These are phyloP conservation scores for Achaetomiella virescens DNA, from an alignment of 495 filamentous ascomycete species.

Conservation along the genomic window DNA sequence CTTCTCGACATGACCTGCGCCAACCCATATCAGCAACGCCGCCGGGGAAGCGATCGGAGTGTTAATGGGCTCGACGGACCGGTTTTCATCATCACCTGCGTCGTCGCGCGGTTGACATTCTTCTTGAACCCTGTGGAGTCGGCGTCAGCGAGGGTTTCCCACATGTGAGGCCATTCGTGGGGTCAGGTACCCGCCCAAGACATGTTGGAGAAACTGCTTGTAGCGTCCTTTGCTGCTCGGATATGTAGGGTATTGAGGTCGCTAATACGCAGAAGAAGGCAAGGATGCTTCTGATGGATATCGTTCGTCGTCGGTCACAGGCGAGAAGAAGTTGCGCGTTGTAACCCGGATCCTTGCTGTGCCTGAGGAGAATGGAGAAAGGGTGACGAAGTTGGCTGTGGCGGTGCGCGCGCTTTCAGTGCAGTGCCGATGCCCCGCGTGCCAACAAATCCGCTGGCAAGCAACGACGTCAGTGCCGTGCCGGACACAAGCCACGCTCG, in stretches of 20 bases:
- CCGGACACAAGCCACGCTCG: conserved; percentile 3
- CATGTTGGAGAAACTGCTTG: conserved; percentile 39
- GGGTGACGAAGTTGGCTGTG: conserved; percentile 26
- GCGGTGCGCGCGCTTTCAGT: conserved; percentile 14
- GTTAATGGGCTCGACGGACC: conserved; percentile 42
- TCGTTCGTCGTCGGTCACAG: not conserved
- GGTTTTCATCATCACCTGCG: conserved; percentile 99
- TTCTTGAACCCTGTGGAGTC: conserved; percentile 82
- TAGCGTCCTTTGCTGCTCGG: not conserved
- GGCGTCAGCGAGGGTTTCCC: not conserved
- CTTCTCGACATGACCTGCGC: conserved; percentile 87
- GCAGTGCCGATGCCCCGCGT: conserved; percentile 10
- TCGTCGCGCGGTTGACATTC: conserved; percentile 95
- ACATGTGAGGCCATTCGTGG: conserved; percentile 13
- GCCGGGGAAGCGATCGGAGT: too few relatives aligned
- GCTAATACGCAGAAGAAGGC: not conserved
- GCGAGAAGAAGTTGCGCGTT: not conserved
- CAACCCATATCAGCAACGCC: not conserved
- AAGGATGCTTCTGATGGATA: not conserved
- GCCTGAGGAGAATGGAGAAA: not conserved
- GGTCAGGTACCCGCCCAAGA: conserved; percentile 52
- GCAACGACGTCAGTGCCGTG: conserved; percentile 18
- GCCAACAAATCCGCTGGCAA: not conserved
- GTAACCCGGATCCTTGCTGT: conserved; percentile 1
- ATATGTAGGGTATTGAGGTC: not conserved